A percentile compares a stretch with the other conserved stretches of the same genome.
These are phyloP conservation scores for Lepidium campestre DNA, from an alignment of 441 rosid species.

Conservation along the genomic window DNA sequence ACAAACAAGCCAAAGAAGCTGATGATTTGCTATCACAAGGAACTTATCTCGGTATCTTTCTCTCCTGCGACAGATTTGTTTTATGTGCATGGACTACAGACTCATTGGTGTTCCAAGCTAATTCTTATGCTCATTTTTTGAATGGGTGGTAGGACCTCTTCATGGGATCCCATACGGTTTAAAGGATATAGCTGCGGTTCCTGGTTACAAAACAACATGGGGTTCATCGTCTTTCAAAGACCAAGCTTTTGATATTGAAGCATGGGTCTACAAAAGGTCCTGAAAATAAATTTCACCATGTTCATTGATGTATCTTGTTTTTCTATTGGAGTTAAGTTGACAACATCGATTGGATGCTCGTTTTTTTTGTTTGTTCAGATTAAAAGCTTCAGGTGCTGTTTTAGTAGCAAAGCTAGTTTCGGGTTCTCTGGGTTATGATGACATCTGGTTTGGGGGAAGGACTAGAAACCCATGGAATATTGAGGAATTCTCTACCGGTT, in stretches of 20 bases:
- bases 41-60: constrained; percentile 57
- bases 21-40: constrained; percentile 75
- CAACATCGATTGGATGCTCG: background rate
- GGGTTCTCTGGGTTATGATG: constrained; percentile 87
- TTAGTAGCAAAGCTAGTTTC: constrained; percentile 85
- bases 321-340: background rate
- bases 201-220: constrained; percentile 82
- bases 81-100: background rate
- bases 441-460: constrained; percentile 88
- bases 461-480: constrained; percentile 96
- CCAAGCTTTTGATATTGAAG: constrained; percentile 68
- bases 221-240: constrained; percentile 68
- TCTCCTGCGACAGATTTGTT: background rate
- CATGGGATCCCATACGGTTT: constrained; percentile 90
- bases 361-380: constrained; percentile 5
- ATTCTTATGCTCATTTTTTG: background rate
- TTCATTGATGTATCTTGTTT: background rate
- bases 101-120: background rate
- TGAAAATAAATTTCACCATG: background rate
- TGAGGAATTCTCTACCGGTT: constrained; percentile 82
- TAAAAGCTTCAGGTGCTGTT: constrained; percentile 57
- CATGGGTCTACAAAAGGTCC: constrained; percentile 87
- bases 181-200: constrained; percentile 76
- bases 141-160: constrained; percentile 58
- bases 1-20: constrained; percentile 77